phyloP scores from a whole-genome alignment of 179 eudicot genomes.

The Heliamphora pulchella region DNA sequence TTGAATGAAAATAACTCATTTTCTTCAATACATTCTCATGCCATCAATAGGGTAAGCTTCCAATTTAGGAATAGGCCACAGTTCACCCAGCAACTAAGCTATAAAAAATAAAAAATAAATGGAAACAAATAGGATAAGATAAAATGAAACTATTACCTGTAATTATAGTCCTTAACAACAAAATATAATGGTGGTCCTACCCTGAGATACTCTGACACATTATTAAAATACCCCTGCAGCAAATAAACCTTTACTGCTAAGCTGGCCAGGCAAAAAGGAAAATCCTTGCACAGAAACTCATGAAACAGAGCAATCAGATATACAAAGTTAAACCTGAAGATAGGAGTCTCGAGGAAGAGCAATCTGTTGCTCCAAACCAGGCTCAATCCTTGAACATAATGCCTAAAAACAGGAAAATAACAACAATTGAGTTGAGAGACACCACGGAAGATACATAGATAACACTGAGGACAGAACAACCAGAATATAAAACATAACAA shows the following conservation, averaged over 20 bases:
- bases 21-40: neutral
- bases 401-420: constrained; percentile 32
- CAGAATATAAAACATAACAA: constrained; percentile 5
- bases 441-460: neutral
- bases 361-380: constrained; percentile 74
- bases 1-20: neutral
- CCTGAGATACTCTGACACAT: constrained; percentile 58
- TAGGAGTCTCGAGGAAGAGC: constrained; percentile 80
- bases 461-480: neutral
- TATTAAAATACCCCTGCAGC: constrained; percentile 65
- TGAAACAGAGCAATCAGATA: constrained; percentile 3
- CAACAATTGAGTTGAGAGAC: neutral
- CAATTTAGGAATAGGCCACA: neutral
- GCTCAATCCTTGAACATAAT: constrained; percentile 71
- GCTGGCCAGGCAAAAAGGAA: neutral
- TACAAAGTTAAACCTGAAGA: constrained; percentile 55
- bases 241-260: constrained; percentile 8
- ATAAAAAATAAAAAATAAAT: neutral
- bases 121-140: neutral
- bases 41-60: neutral
- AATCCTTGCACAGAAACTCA: neutral
- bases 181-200: constrained; percentile 77
- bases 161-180: constrained; percentile 69
- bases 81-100: neutral
- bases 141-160: constrained; percentile 38